Evolutionary conservation across 768 basidiomycete genomes (phyloP), one percentile per base, ranked within the genome.

Genomic region (Mycena belliarum): DNA sequence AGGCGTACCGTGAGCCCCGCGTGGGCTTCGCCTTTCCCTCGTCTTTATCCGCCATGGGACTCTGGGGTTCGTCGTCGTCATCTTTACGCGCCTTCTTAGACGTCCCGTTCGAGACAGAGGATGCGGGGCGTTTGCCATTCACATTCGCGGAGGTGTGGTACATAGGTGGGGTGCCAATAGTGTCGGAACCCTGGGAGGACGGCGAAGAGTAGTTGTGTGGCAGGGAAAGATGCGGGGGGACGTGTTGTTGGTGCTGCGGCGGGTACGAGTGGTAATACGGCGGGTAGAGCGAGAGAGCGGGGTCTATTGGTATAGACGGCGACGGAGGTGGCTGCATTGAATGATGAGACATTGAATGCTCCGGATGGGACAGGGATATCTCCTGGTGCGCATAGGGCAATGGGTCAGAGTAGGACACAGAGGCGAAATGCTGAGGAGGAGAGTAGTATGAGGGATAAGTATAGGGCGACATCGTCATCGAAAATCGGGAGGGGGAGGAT

Each of bases 1-100:
- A 15, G 11, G 71, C 79, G 55, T 57, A 92, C 91, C 91, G 80
- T 48, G 91, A 90, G n/a, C 92, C 92, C 18, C 92, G 77, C 3
- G 92, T 93, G 1, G 91, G 82, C 75, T 94, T 94, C n/a, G 86
- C 79, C 70, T 93, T 93, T 1, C 75, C 67, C 54, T 87, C 86
- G 20, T 87, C 87, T 68, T 80, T 85, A 32, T 87, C 86, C 25
- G 79, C 72, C 2, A 73, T 64, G 6, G 82, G 83, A 67, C 84
- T 87, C 3, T 75, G 71, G 6, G 71, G 46, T 18, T 63, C 72
- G 23, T 83, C 82, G 16, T 74, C 73, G n/a, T 87, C 83, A 57
- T 87, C 87, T 65, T 80, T 86, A 40, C 85, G 78, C 6, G 79
- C 66, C 66, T 85, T 88, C 71, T 89, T 89, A 64, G 68, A 65